Percentiles rank a stretch among this genome's conserved stretches.
Evolutionary conservation across 257 asterid genomes (phyloP).

Genomic region (Nicotiana obtusifolia): DNA sequence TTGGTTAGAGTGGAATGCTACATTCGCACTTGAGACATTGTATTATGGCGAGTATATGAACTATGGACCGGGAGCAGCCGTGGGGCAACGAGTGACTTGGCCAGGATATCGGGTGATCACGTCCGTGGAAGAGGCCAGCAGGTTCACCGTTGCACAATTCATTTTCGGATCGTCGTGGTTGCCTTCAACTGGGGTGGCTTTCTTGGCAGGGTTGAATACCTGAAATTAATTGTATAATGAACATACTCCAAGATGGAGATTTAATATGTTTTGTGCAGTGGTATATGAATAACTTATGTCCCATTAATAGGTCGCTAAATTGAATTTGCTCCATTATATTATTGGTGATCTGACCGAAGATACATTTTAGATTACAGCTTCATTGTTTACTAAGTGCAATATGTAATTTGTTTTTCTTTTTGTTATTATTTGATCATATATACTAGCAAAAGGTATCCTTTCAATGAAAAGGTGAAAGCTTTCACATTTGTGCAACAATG

Average conservation of each 20-base stretch:
- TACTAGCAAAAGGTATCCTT: not conserved
- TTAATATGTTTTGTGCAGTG: conserved; percentile 3
- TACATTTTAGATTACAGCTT: not conserved
- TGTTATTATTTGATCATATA: not conserved
- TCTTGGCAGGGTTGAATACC: conserved; percentile 54
- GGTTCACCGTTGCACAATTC: conserved; percentile 71
- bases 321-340: not conserved
- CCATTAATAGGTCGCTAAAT: not conserved
- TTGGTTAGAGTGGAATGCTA: conserved; percentile 82
- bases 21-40: conserved; percentile 71
- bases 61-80: conserved; percentile 70
- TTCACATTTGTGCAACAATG: not conserved
- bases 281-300: not conserved
- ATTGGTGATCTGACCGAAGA: not conserved
- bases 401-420: not conserved
- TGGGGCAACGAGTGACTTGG: conserved; percentile 77
- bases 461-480: not conserved
- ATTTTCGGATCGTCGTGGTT: conserved; percentile 87
- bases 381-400: not conserved
- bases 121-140: conserved; percentile 53
- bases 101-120: conserved; percentile 70
- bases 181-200: conserved; percentile 93
- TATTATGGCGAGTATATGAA: conserved; percentile 96
- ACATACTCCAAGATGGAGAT: not conserved
- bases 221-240: not conserved